Evolutionary conservation across 495 filamentous ascomycete species (phyloP), one percentile per base, ranked within the genome.

Genomic region (Evernia prunastri): DNA sequence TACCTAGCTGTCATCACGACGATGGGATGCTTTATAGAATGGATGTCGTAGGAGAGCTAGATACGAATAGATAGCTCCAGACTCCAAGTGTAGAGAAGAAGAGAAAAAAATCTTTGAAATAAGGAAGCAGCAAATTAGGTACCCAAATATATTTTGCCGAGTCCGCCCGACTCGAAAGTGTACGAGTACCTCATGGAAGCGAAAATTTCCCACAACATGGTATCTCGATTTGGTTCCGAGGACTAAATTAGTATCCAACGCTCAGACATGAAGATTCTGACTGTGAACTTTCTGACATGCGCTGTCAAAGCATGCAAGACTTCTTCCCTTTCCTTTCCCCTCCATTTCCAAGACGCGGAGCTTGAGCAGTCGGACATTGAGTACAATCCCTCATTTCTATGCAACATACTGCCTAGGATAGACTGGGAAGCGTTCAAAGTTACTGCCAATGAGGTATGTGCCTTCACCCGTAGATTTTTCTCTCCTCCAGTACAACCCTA

Each of bases 241-340:
- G 5, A 42, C n/a, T n/a, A 42, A 42, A 42, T 3, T n/a, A 27
- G 10, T 12, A 27, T n/a, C 23, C 25, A 10, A 6, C 23, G 11
- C 36, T 56, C 47, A 42, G 58, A 10, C 61, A 97, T 99, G 94
- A 99, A 97, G 76, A 78, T 99, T 65, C 84, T 99, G 54, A 97
- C 92, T 56, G 88, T 93, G 68, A 97, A 97, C 77, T 99, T 97
- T 75, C 81, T 99, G 70, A 92, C 91, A 64, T 99, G 94, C 82
- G 92, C 94, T 27, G 87, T 96, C 69, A 96, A 96, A 76, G 76
- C 88, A 42, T 99, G 94, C 87, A 96, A 96, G 76, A 78, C 86
- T 61, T 83, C 84, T 12, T 74, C 86, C 13, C 75, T 79, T 40
- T 88, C 92, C 13, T 97, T 96, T 70, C 92, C 95, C 0, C 80